These are phyloP conservation scores for Lentinula raphanica DNA, from an alignment of 768 basidiomycete genomes.

Conservation along the genomic window DNA sequence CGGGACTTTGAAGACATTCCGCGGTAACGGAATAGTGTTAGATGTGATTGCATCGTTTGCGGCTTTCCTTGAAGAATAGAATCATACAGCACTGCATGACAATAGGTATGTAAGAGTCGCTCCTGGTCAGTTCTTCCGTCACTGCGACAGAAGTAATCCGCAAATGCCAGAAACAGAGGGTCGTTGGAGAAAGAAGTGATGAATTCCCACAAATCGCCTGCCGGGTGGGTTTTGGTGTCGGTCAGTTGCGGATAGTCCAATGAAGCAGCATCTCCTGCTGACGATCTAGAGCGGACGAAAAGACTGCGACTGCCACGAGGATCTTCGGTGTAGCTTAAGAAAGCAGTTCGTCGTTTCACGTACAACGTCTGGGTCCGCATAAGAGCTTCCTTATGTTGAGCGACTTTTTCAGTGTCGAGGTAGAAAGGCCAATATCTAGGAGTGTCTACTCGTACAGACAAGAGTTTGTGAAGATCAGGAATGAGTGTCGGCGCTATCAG, in stretches of 20 bases:
- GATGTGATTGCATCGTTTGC: slow-evolving; percentile 66
- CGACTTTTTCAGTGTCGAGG: slow-evolving; percentile 66
- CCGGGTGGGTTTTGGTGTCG: slow-evolving; percentile 59
- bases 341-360: slow-evolving; percentile 89
- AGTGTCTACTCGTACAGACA: slow-evolving; percentile 84
- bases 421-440: slow-evolving; percentile 95
- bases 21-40: slow-evolving; percentile 67
- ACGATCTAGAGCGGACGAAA: slow-evolving; percentile 82
- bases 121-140: slow-evolving; percentile 56
- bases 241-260: slow-evolving; percentile 80
- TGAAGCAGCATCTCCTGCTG: slow-evolving; percentile 77
- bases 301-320: slow-evolving; percentile 89
- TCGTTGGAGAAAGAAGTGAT: slow-evolving; percentile 86
- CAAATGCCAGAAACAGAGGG: slow-evolving; percentile 71
- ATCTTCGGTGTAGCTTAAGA: slow-evolving; percentile 90
- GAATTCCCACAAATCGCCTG: slow-evolving; percentile 76
- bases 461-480: slow-evolving; percentile 77
- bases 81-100: slow-evolving; percentile 75
- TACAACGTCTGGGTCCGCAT: slow-evolving; percentile 77
- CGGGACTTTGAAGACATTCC: slow-evolving; percentile 50
- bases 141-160: slow-evolving; percentile 68
- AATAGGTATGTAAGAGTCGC: slow-evolving; percentile 61
- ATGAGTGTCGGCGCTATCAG: slow-evolving; percentile 91
- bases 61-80: slow-evolving; percentile 91
- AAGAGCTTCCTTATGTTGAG: slow-evolving; percentile 63